These are phyloP conservation scores for Madurella fahalii DNA, from an alignment of 2,329 filamentous ascomycete species.

Conservation along the genomic window DNA sequence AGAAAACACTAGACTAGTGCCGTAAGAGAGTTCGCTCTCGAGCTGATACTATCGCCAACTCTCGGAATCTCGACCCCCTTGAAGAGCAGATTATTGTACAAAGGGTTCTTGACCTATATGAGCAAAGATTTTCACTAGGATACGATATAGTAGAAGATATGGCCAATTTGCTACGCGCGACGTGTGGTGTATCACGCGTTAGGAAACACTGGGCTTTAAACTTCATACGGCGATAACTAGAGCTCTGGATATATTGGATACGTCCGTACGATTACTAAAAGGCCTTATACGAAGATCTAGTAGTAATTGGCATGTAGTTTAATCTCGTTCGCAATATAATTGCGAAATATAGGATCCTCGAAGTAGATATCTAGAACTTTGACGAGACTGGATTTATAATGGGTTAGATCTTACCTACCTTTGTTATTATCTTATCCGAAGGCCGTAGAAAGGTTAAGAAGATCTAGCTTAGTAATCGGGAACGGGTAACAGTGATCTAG, in stretches of 20 bases:
- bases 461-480: neutral
- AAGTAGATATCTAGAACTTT: too few species aligned
- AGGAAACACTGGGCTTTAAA: conserved; percentile 21
- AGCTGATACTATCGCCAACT: neutral
- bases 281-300: conserved; percentile 24
- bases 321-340: conserved; percentile 1
- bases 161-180: neutral
- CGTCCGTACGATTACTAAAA: conserved; percentile 25
- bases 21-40: neutral
- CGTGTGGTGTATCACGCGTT: neutral
- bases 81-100: conserved; percentile 2
- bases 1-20: neutral
- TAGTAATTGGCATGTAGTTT: neutral
- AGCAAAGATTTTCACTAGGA: conserved; percentile 1
- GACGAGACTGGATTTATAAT: conserved; percentile 34
- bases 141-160: too few species aligned
- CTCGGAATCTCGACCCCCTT: neutral
- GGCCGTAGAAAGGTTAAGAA: neutral
- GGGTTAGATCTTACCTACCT: conserved; percentile 22
- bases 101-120: conserved; percentile 5
- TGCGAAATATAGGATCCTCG: conserved; percentile 19
- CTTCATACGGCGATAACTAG: conserved; percentile 8
- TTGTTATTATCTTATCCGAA: neutral
- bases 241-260: conserved; percentile 25
- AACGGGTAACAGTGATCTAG: neutral